phyloP scores from a whole-genome alignment of 805 yeast genomes.

The Saturnispora sanitii region DNA sequence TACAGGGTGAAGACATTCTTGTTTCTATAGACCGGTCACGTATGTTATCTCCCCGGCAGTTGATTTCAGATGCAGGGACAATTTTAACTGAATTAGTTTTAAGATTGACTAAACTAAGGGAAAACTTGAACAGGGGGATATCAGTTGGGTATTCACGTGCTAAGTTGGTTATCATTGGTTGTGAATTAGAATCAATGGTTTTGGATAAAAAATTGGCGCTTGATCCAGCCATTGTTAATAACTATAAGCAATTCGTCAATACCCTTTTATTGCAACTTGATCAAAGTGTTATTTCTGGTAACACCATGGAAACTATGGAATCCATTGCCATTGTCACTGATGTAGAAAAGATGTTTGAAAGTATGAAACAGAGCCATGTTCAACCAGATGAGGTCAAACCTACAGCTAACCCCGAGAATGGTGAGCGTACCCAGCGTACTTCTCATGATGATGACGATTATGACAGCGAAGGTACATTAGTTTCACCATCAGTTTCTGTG shows the following conservation, averaged over 20 bases:
- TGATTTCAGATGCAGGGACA: conserved; percentile 45
- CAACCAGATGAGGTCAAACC: neutral
- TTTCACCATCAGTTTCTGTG: conserved; percentile 2
- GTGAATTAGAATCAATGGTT: conserved; percentile 37
- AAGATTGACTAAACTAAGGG: conserved; percentile 40
- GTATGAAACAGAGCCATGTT: conserved; percentile 27
- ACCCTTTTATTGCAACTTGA: conserved; percentile 50
- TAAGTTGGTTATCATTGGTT: conserved; percentile 53
- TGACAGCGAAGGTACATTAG: conserved; percentile 7
- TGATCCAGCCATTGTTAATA: conserved; percentile 19
- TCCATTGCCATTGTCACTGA: conserved; percentile 59
- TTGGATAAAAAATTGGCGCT: neutral
- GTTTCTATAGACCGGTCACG: conserved; percentile 32
- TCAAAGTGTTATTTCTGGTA: conserved; percentile 41
- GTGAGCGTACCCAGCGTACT: neutral
- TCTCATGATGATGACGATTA: conserved; percentile 4
- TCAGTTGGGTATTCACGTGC: conserved; percentile 57
- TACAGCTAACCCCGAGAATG: conserved; percentile 7
- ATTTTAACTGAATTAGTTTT: conserved; percentile 35
- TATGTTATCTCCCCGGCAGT: conserved; percentile 34
- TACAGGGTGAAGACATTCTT: conserved; percentile 25
- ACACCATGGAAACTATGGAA: conserved; percentile 51
- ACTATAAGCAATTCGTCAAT: conserved; percentile 52
- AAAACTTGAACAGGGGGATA: conserved; percentile 40
- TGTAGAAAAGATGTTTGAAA: conserved; percentile 65